A percentile compares a stretch with the other conserved stretches of the same genome.
Evolutionary conservation across 768 basidiomycete species (phyloP).

Genomic region (Leccinum subtestaceum): DNA sequence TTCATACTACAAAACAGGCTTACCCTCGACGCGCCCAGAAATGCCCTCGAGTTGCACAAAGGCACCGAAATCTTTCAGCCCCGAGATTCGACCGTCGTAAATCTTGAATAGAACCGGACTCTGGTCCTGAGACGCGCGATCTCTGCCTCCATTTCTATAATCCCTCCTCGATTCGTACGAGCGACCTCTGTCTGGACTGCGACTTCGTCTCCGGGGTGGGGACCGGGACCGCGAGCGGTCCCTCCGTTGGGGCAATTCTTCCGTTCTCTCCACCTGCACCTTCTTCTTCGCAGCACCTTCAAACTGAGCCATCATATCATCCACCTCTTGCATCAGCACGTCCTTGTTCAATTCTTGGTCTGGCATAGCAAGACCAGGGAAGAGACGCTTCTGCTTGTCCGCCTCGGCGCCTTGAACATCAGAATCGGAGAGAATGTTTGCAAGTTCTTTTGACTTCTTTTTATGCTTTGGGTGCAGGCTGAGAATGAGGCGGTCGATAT

Average conservation of each 20-base stretch:
- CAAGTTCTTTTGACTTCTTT: slow-evolving; percentile 47
- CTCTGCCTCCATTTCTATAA: slow-evolving; percentile 39
- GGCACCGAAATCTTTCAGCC: slow-evolving; percentile 93
- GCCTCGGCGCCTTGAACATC: slow-evolving; percentile 44
- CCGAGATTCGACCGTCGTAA: slow-evolving; percentile 81
- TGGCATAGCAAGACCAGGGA: slow-evolving; percentile 85
- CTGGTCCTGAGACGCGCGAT: slow-evolving; percentile 57
- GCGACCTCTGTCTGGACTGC: slow-evolving; percentile 59
- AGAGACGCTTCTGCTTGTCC: slow-evolving; percentile 80
- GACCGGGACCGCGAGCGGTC: slow-evolving; percentile 44
- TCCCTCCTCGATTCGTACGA: slow-evolving; percentile 42
- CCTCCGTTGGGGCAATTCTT: slow-evolving; percentile 61
- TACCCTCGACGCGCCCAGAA: slow-evolving; percentile 84
- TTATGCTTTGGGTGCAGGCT: slow-evolving; percentile 96
- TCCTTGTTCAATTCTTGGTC: slow-evolving; percentile 73
- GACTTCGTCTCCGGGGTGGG: slow-evolving; percentile 50
- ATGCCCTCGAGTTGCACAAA: slow-evolving; percentile 91
- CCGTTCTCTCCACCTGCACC: slow-evolving; percentile 38
- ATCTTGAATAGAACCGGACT: slow-evolving; percentile 91
- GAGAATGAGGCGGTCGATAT: slow-evolving; percentile 90
- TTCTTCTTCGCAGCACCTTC: slow-evolving; percentile 67
- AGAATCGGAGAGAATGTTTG: slow-evolving; percentile 37
- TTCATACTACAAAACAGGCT: slow-evolving; percentile 20
- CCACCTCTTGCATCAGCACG: slow-evolving; percentile 82
- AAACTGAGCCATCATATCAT: slow-evolving; percentile 80